Evolutionary conservation across 1,139 yeast species (phyloP), one percentile per base, ranked within the genome.

Genomic region (Scheffersomyces illinoinensis): DNA sequence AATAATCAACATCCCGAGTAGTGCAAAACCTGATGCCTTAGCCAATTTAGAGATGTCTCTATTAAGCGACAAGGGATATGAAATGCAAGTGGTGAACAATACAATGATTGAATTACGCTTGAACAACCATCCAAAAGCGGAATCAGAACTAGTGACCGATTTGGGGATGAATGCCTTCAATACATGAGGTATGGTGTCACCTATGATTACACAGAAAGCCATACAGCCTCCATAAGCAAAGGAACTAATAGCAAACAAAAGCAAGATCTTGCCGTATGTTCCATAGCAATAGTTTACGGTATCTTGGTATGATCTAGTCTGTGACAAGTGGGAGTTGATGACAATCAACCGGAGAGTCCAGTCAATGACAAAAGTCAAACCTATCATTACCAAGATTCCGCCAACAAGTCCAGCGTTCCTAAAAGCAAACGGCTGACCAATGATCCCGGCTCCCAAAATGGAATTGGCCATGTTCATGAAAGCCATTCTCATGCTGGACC

Each of bases 391-490:
- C 0, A 91, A 20, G 0, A 89, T 72, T 4, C 97, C 97, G 0
- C 96, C 93, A 0, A 88, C 64, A 1, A 93, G 73, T 0, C 98
- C 98, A 43, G 91, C 83, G 67, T 92, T 91, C 57, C 84, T 79
- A 66, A 93, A 87, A 0, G 98, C 98, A 68, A 88, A 90, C 1
- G 98, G 96, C 66, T 93, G 96, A 1, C 98, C 97, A 53, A 93
- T 92, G 56, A 95, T 91, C 1, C 98, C 98, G 0, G 98, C 98
- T 0, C 98, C 98, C 17, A 93, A 79, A 60, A 93, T 93, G 18
- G 91, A 89, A 73, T 93, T 93, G 23, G 98, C 96, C 97, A 93
- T 93, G 73, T 93, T 93, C 96, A 93, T 91, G 68, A 93, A 93
- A 14, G 98, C 98, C 93, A 90, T 90, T 62, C 84, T 84, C 83